phyloP scores from a whole-genome alignment of 306 rosid genomes.

The Alnus rubra region DNA sequence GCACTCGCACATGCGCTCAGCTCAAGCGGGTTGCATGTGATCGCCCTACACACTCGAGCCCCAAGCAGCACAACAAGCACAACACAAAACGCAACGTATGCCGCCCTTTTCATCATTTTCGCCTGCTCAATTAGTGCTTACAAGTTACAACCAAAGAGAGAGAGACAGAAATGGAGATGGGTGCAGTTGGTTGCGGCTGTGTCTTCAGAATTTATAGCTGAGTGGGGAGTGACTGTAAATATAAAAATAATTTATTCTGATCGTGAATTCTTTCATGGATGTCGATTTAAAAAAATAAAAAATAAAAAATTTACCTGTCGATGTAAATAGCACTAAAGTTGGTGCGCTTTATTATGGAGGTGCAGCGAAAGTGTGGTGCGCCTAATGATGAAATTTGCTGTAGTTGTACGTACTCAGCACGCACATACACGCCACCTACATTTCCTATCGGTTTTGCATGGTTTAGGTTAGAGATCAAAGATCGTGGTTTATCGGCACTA shows the following conservation, averaged over 20 bases:
- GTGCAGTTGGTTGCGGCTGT: slow-evolving; percentile 1
- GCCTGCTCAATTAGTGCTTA: background rate
- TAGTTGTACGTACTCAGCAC: background rate
- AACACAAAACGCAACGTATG: slow-evolving; percentile 22
- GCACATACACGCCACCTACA: background rate
- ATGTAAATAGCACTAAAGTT: background rate
- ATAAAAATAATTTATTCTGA: background rate
- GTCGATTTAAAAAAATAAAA: too few species aligned
- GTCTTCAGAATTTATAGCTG: slow-evolving; percentile 37
- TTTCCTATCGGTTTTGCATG: background rate
- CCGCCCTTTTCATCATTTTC: slow-evolving; percentile 36
- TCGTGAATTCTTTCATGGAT: slow-evolving; percentile 5
- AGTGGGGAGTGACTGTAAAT: background rate
- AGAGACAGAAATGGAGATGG: background rate
- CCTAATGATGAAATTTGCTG: background rate
- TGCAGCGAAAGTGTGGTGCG: background rate
- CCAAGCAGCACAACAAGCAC: slow-evolving; percentile 17
- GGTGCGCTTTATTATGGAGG: slow-evolving; percentile 10
- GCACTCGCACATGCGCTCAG: slow-evolving; percentile 49
- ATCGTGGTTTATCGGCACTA: background rate
- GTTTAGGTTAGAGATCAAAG: background rate
- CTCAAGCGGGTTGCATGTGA: slow-evolving; percentile 45
- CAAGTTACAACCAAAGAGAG: background rate
- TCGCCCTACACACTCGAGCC: slow-evolving; percentile 32
- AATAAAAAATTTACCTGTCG: too few species aligned